Conservation (phyloP, 306 rosid genomes). For the Potentilla sterilis region DNA sequence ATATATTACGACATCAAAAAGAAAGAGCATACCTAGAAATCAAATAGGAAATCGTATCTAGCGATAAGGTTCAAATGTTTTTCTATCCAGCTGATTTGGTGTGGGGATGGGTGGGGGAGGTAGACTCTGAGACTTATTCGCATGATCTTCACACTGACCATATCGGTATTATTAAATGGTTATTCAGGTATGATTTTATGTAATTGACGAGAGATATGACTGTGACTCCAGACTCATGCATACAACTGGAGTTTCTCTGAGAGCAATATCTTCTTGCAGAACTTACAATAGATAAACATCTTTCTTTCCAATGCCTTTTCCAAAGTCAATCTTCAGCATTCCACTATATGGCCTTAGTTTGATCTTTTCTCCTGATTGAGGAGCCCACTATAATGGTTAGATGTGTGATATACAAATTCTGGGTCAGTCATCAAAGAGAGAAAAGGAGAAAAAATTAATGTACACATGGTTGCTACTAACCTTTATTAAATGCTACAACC, state of each 20-base stretch:
- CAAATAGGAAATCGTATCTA: neutral
- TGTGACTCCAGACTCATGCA: constrained; percentile 4
- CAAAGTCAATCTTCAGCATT: constrained; percentile 90
- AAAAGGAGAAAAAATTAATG: constrained; percentile 17
- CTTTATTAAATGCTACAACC: constrained; percentile 85
- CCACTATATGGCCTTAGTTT: constrained; percentile 93
- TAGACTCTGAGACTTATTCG: neutral
- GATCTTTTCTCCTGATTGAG: constrained; percentile 74
- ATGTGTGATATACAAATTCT: constrained; percentile 36
- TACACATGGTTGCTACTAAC: constrained; percentile 36
- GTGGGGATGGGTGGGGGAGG: neutral
- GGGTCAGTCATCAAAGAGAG: constrained; percentile 18
- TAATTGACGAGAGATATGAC: constrained; percentile 2
- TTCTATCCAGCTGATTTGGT: neutral
- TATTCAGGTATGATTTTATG: neutral
- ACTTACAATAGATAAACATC: constrained; percentile 94
- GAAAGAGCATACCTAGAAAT: neutral
- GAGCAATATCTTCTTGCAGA: neutral
- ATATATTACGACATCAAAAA: neutral
- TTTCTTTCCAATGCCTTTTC: constrained; percentile 90
- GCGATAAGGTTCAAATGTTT: neutral
- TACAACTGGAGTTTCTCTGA: constrained; percentile 15
- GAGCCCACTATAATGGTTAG: constrained; percentile 42
- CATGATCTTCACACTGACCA: neutral
- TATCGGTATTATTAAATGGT: neutral